Evolutionary conservation across 805 yeast genomes (phyloP).

Genomic region (Yarrowia sp.): DNA sequence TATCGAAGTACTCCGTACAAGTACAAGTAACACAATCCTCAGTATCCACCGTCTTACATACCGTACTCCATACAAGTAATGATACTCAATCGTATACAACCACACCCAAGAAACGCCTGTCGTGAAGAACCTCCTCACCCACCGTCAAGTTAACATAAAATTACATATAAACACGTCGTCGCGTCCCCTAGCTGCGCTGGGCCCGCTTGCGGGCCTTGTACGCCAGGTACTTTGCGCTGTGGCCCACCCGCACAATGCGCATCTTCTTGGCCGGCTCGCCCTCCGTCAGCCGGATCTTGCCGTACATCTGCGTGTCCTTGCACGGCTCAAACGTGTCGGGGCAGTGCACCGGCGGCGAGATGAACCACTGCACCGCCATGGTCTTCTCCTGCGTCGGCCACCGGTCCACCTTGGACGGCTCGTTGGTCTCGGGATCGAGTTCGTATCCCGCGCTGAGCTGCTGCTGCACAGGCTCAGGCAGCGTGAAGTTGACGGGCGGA

Average conservation of each 20-base stretch:
- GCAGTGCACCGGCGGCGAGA: constrained; percentile 33
- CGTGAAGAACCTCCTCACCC: no score
- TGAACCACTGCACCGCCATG: constrained; percentile 32
- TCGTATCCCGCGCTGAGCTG: constrained; percentile 30
- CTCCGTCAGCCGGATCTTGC: neutral
- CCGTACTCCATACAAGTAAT: no score
- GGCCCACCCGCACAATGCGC: constrained; percentile 48
- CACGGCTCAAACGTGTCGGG: constrained; percentile 11
- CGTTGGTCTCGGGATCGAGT: constrained; percentile 31
- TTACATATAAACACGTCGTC: no score
- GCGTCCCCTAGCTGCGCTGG: neutral
- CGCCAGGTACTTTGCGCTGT: constrained; percentile 70
- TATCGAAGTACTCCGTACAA: no score
- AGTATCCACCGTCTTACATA: no score
- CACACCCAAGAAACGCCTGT: no score
- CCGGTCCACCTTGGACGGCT: constrained; percentile 27
- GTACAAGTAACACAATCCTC: no score
- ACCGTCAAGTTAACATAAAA: no score
- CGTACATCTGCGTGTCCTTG: constrained; percentile 17
- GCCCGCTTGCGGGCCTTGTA: constrained; percentile 42
- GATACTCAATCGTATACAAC: no score
- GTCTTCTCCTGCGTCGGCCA: constrained; percentile 28
- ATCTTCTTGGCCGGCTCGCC: constrained; percentile 6
- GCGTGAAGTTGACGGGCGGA: constrained; percentile 40
- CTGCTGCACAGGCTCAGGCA: constrained; percentile 36